A percentile compares a stretch with the other conserved stretches of the same genome.
Conservation (phyloP, 176 grass and related monocot species). For the Cenchrus purpureus region DNA sequence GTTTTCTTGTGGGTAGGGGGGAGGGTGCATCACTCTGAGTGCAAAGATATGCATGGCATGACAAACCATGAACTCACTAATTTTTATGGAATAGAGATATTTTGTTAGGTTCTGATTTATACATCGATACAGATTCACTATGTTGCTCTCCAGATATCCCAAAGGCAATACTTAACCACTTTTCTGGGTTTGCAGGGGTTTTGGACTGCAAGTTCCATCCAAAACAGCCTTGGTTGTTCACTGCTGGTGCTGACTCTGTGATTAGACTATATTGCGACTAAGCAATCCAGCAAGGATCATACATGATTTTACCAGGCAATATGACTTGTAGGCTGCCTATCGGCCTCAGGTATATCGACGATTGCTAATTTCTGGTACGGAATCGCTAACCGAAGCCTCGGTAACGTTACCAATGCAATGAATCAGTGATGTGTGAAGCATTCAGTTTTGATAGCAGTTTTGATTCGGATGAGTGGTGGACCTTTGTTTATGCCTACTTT, state of each 20-base stretch:
- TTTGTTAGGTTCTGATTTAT: not conserved
- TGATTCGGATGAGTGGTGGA: not conserved
- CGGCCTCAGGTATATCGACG: not conserved
- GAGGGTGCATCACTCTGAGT: not conserved
- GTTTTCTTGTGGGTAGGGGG: too few relatives aligned
- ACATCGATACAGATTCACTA: not conserved
- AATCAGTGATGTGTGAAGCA: not conserved
- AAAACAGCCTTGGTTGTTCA: slow-evolving; percentile 93
- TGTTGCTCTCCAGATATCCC: not conserved
- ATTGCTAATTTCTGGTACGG: not conserved
- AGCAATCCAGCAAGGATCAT: slow-evolving; percentile 15
- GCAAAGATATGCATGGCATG: not conserved
- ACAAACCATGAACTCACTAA: not conserved
- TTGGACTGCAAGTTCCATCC: slow-evolving; percentile 94
- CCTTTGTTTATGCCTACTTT: not conserved
- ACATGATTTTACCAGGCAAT: not conserved
- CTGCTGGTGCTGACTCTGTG: slow-evolving; percentile 75
- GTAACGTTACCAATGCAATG: not conserved
- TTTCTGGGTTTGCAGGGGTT: slow-evolving; percentile 57
- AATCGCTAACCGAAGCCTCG: not conserved
- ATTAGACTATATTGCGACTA: slow-evolving; percentile 86
- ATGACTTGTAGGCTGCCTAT: not conserved
- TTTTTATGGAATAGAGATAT: not conserved
- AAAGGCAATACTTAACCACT: not conserved
- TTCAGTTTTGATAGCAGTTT: slow-evolving; percentile 1